Conservation (phyloP, 176 grass and related monocot genomes). For the Oropetium thomaeum region DNA sequence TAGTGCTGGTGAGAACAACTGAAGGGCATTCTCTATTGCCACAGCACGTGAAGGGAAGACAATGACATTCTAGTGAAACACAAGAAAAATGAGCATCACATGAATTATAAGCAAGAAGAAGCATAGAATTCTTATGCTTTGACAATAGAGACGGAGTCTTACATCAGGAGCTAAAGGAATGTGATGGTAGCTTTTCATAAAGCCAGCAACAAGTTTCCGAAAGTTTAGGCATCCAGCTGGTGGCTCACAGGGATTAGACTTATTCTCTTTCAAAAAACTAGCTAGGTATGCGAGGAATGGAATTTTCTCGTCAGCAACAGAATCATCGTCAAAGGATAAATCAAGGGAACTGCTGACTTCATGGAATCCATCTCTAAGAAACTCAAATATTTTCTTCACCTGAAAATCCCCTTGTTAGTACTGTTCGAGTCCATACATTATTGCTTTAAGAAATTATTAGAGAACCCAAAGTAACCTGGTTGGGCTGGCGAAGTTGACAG, state of each 20-base stretch:
- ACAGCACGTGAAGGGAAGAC: slow-evolving; percentile 89
- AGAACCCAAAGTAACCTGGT: slow-evolving; percentile 62
- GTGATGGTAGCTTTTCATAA: slow-evolving; percentile 98
- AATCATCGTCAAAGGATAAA: slow-evolving; percentile 92
- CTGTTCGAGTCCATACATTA: not conserved
- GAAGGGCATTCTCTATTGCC: slow-evolving; percentile 91
- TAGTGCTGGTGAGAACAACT: slow-evolving; percentile 78
- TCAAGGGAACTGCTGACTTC: slow-evolving; percentile 95
- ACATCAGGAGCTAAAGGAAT: slow-evolving; percentile 87
- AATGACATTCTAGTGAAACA: slow-evolving; percentile 75
- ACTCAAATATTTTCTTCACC: slow-evolving; percentile 99
- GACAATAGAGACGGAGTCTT: slow-evolving; percentile 33
- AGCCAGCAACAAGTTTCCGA: slow-evolving; percentile 80
- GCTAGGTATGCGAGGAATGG: slow-evolving; percentile 93
- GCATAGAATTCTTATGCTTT: not conserved
- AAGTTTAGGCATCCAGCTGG: slow-evolving; percentile 86
- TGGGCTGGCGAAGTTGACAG: slow-evolving; percentile 91
- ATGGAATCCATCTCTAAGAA: slow-evolving; percentile 87
- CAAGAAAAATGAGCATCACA: slow-evolving; percentile 28
- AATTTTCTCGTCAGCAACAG: slow-evolving; percentile 98
- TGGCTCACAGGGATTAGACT: slow-evolving; percentile 81
- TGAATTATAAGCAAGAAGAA: slow-evolving; percentile 26
- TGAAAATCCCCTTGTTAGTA: slow-evolving; percentile 43
- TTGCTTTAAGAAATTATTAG: not conserved
- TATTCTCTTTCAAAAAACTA: slow-evolving; percentile 76